Evolutionary conservation across 75 land plant species (phyloP).

Genomic region (Cupressus sempervirens): DNA sequence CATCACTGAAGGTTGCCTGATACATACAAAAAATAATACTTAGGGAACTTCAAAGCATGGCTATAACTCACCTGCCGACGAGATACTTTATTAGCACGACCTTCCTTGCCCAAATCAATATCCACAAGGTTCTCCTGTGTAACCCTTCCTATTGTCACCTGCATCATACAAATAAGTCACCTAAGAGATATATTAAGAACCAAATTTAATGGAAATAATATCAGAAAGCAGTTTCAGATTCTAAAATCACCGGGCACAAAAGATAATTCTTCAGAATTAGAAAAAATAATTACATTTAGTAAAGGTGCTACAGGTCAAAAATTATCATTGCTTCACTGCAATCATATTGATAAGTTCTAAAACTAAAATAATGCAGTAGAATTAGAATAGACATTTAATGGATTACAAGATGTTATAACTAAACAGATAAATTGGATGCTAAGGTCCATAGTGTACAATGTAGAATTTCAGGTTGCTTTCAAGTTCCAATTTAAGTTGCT

Average conservation of each 20-base stretch:
- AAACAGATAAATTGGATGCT: not conserved
- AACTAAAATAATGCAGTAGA: not conserved
- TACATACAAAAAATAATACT: not conserved
- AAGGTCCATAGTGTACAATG: too few relatives aligned
- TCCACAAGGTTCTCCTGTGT: constrained; percentile 74
- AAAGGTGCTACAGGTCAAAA: not conserved
- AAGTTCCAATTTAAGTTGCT: too few relatives aligned
- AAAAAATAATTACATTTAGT: not conserved
- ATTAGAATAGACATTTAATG: not conserved
- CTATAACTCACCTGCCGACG: constrained; percentile 62
- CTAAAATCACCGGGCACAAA: not conserved
- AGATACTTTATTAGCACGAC: constrained; percentile 86
- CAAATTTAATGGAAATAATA: not conserved
- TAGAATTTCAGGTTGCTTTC: not conserved
- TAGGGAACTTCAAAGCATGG: not conserved
- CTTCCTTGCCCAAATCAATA: constrained; percentile 82
- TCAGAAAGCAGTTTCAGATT: not conserved
- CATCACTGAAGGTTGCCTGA: not conserved
- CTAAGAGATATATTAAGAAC: not conserved
- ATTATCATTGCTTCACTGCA: not conserved
- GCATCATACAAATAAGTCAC: not conserved
- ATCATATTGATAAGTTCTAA: not conserved
- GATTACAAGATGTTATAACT: not conserved
- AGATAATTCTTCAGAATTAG: not conserved
- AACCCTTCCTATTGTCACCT: constrained; percentile 75